Percentiles rank a stretch among this genome's conserved stretches.
Conservation (phyloP, 768 basidiomycete genomes). For the Lactifluus subvellereus region DNA sequence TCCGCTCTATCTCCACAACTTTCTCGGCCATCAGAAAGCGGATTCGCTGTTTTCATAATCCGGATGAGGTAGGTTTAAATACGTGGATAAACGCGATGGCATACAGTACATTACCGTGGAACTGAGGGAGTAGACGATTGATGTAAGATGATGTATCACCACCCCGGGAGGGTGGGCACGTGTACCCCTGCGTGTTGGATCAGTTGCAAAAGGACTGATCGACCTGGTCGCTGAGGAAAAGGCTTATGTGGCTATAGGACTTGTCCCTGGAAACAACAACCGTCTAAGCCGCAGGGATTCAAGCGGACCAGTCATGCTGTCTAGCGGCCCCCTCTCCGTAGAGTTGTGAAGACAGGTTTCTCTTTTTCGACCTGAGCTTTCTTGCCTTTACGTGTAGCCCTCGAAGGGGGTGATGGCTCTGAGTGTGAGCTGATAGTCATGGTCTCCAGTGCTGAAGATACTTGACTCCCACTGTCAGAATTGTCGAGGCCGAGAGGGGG, state of each 20-base stretch:
- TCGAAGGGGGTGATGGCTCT: background rate
- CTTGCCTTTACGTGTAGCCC: background rate
- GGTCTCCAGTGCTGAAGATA: background rate
- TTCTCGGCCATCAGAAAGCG: no score
- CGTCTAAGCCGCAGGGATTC: background rate
- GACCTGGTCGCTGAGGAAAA: background rate
- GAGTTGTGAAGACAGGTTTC: background rate
- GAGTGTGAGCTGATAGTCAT: background rate
- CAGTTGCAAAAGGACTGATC: background rate
- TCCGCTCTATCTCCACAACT: background rate
- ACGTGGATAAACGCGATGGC: no score
- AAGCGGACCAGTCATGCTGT: background rate
- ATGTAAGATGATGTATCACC: background rate
- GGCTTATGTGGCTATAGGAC: background rate
- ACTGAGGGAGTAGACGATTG: background rate
- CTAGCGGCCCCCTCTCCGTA: slow-evolving; percentile 12
- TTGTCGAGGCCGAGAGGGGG: background rate
- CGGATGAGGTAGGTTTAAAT: no score
- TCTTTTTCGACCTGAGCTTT: background rate
- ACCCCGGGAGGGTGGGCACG: background rate
- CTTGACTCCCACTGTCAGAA: slow-evolving; percentile 2
- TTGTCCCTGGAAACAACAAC: background rate
- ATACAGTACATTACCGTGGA: background rate
- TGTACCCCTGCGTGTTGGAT: background rate
- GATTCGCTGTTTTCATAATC: no score